Evolutionary conservation across 768 basidiomycete species (phyloP), one percentile per base, ranked within the genome.

Genomic region (Infundibulicybe gibba): DNA sequence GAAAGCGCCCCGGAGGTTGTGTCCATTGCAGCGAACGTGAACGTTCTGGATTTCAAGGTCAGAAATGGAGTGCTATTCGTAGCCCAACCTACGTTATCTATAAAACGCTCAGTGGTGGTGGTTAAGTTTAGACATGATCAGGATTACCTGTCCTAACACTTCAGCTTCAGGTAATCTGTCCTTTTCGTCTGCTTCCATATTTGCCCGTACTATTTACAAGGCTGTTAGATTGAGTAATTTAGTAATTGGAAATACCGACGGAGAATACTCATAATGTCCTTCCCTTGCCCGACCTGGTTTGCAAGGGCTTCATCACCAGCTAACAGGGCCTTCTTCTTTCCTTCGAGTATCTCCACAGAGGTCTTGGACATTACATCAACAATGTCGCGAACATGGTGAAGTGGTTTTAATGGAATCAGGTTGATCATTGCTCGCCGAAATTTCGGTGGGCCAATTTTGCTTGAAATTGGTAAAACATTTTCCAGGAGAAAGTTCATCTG

Each of bases 1-100:
- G 66, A 60, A 11, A 76, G 53, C 3, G 67, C 67, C n/a, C 55
- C 60, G 9, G 74, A 71, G 0, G 75, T 75, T 0, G 74, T 75
- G 51, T 76, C 74, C 48, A 66, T 69, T 2, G 65, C 74, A 0
- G 72, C 73, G 40, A 65, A 60, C 8, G 57, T 55, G 17, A 66
- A 49, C 5, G 54, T 58, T n/a, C 61, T 66, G 35, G 12, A 39
- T 11, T 5, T 8, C 6, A 21, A 32, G 12, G 33, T 30, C 8
- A 10, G 13, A 42, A 14, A 3, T 37, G 20, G 30, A 41, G 20
- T 6, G 6, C 35, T 38, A 38, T 6, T 38, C 6, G 35, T 38
- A 19, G 10, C 14, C 14, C 9, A 30, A 48, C 52, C 21, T 37
- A 53, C 52, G 52, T 47, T 15, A 53, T 32, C 52, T 16, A 6